Conservation (phyloP, 495 filamentous ascomycete genomes). For the Lasiosphaeriaceae sp. region DNA sequence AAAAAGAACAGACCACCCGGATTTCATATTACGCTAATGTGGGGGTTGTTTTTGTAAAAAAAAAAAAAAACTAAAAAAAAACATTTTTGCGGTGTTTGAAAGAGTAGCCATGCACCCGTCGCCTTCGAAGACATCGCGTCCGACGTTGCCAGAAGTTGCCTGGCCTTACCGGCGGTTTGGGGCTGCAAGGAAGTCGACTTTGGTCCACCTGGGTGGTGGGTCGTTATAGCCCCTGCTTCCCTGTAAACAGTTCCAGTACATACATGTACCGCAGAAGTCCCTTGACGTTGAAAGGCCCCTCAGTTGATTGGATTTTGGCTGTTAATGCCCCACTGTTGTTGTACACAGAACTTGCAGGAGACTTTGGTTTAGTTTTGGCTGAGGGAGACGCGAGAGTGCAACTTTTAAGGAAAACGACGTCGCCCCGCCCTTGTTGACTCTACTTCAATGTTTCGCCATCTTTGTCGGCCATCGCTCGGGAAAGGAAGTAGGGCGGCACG, state of each 20-base stretch:
- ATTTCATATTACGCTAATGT: not conserved
- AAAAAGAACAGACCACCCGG: not conserved
- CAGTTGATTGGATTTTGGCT: not conserved
- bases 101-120: not conserved
- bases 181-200: slow-evolving; percentile 13
- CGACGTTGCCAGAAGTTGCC: slow-evolving; percentile 1
- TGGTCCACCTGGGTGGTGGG: slow-evolving; percentile 11
- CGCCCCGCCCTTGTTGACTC: not conserved
- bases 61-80: no score
- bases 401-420: not conserved
- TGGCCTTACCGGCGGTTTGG: slow-evolving; percentile 18
- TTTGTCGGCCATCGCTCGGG: not conserved
- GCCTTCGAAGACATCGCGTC: slow-evolving; percentile 9
- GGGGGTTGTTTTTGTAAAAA: not conserved
- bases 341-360: not conserved
- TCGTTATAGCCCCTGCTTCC: slow-evolving; percentile 21
- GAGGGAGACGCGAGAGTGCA: not conserved
- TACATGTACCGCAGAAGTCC: slow-evolving; percentile 2
- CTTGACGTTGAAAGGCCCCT: no score
- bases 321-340: slow-evolving; percentile 1
- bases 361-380: not conserved
- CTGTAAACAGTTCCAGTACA: not conserved
- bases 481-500: not conserved
- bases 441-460: not conserved
- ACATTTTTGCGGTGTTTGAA: no score